These are phyloP conservation scores for Emergomyces africanus DNA, from an alignment of 2,329 filamentous ascomycete genomes.

Conservation along the genomic window DNA sequence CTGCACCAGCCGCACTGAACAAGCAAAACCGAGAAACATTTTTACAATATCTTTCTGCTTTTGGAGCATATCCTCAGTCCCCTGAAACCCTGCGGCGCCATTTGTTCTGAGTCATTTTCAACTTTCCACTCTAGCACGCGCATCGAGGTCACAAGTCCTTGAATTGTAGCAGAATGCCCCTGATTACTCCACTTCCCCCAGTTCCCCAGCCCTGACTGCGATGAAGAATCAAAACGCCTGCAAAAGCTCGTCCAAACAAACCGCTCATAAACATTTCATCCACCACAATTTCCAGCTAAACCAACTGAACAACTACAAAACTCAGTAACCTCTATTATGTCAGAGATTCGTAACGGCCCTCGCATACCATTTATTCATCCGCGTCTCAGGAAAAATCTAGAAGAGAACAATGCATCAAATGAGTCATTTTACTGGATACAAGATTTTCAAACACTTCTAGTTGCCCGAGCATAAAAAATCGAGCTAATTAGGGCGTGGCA, in stretches of 20 bases:
- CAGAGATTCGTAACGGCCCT: neutral
- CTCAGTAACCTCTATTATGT: neutral
- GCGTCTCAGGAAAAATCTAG: neutral
- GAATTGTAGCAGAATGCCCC: constrained; percentile 14
- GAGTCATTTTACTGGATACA: neutral
- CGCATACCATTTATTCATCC: neutral
- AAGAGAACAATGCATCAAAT: neutral
- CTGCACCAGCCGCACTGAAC: neutral
- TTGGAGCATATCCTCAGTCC: neutral
- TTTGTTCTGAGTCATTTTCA: constrained; percentile 27
- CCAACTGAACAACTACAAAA: neutral
- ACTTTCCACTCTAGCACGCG: constrained; percentile 19
- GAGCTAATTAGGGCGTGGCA: neutral
- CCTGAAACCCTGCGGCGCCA: neutral
- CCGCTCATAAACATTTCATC: neutral
- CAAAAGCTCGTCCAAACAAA: neutral
- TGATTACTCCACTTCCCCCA: constrained; percentile 4
- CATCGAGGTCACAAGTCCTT: constrained; percentile 12
- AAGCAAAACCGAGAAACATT: neutral
- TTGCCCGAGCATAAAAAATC: neutral
- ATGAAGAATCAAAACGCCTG: neutral
- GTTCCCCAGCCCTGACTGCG: neutral
- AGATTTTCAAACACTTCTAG: neutral
- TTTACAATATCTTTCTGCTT: neutral
- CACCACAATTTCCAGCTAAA: neutral